Evolutionary conservation across 768 basidiomycete species (phyloP), one percentile per base, ranked within the genome.

Genomic region (Xanthoconium stramineum): DNA sequence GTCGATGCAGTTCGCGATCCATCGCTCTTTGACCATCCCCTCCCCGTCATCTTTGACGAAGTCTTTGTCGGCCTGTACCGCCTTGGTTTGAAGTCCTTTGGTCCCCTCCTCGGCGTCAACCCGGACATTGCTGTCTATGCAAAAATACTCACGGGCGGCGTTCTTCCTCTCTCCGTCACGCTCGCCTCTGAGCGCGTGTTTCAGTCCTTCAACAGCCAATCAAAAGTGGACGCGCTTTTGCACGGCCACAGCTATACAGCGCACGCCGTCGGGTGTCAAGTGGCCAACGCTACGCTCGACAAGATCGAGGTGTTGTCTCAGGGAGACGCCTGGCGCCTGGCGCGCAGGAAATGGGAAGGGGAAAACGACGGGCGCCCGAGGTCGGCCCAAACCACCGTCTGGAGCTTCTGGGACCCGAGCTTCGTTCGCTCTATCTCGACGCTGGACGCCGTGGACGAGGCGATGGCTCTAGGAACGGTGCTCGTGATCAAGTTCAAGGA

Each of bases 201-300:
- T 76, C 69, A 80, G 20, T 84, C 89, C 1, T 98, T 98, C 74
- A 72, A 81, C 37, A 81, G 90, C 35, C 78, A 81, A 35, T 78
- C 78, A 36, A 98, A 98, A 70, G 80, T 79, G n/a, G 83, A 90
- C 58, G 94, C 96, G 15, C 75, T 98, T 14, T 75, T 98, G 3
- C 96, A 98, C 58, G 96, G 96, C 0, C 96, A 98, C 69, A 93
- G 90, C 54, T 98, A 98, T 70, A 97, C 93, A 0, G 96, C 96
- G 3, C 91, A 97, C 68, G 83, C 96, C 0, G 79, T 97, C 38
- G 96, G 94, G 1, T 98, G 96, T 71, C 87, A 90, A 59, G 91
- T 97, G 13, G 96, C 96, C 1, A 86, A 87, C 61, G 83, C 86
- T 71, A 83, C 94, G 4, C 76, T 98, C 40, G 75, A 81, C 35